A percentile compares a stretch with the other conserved stretches of the same genome.
Conservation (phyloP, 768 basidiomycete species). For the Rhodotorula babjevae region DNA sequence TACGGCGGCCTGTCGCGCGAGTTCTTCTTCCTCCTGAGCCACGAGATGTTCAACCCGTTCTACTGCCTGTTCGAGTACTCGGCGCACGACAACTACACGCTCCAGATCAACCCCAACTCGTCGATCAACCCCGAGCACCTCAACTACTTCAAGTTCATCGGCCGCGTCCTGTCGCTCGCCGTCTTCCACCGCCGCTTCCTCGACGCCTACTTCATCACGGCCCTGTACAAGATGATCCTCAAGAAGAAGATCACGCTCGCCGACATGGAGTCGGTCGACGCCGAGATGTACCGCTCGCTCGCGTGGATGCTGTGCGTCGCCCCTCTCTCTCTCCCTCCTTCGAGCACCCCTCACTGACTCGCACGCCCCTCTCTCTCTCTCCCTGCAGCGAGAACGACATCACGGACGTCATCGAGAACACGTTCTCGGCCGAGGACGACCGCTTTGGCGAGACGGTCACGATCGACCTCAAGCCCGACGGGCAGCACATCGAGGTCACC, state of each 20-base stretch:
- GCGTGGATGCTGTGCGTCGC: constrained; percentile 93
- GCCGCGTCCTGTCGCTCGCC: constrained; percentile 85
- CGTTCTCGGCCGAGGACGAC: constrained; percentile 93
- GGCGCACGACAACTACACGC: constrained; percentile 98
- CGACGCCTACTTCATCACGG: constrained; percentile 98
- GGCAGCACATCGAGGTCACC: constrained; percentile 78
- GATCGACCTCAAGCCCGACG: constrained; percentile 86
- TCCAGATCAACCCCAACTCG: constrained; percentile 83
- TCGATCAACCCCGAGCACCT: constrained; percentile 98
- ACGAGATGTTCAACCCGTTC: constrained; percentile 99
- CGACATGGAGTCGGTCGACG: constrained; percentile 95
- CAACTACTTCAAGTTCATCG: constrained; percentile 99
- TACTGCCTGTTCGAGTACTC: constrained; percentile 99
- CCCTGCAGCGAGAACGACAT: constrained; percentile 55
- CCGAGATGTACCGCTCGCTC: constrained; percentile 85
- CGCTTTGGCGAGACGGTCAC: constrained; percentile 98
- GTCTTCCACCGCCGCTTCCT: constrained; percentile 99
- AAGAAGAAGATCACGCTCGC: constrained; percentile 93
- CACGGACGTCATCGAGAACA: constrained; percentile 95
- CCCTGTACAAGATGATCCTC: constrained; percentile 99
- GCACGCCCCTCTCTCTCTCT: background rate
- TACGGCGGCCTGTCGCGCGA: constrained; percentile 98
- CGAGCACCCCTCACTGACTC: background rate
- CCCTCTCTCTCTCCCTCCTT: background rate
- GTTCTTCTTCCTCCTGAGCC: constrained; percentile 98